Conservation (phyloP, 2,329 filamentous ascomycete species). For the Cercospora sp. region DNA sequence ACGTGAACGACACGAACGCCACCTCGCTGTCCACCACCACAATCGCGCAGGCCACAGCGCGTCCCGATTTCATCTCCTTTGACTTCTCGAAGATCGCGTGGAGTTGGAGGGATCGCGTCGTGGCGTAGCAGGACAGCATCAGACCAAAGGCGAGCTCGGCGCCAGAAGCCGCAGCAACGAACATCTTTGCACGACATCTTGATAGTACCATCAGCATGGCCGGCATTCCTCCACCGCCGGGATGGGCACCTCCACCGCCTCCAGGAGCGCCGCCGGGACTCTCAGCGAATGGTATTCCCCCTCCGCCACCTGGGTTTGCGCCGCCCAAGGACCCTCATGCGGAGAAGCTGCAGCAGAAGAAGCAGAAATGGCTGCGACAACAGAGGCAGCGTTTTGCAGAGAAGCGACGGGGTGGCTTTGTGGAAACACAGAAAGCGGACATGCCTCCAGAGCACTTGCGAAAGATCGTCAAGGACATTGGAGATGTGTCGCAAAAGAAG, state of each 20-base stretch:
- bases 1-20: constrained; percentile 14
- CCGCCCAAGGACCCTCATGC: constrained; percentile 78
- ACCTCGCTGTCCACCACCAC: constrained; percentile 20
- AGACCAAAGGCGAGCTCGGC: constrained; percentile 27
- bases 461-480: constrained; percentile 98
- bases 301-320: constrained; percentile 82
- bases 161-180: constrained; percentile 30
- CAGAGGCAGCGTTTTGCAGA: constrained; percentile 94
- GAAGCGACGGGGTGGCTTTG: constrained; percentile 93
- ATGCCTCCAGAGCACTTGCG: constrained; percentile 98
- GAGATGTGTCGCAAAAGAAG: constrained; percentile 98
- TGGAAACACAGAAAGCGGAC: constrained; percentile 97
- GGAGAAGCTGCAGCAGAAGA: constrained; percentile 97
- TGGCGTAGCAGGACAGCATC: constrained; percentile 3
- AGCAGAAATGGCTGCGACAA: constrained; percentile 93
- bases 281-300: constrained; percentile 48
- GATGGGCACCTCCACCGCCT: constrained; percentile 56
- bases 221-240: constrained; percentile 66
- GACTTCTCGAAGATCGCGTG: neutral
- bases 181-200: constrained; percentile 14
- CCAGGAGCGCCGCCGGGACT: constrained; percentile 53
- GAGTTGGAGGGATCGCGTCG: neutral
- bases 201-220: constrained; percentile 48
- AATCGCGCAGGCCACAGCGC: constrained; percentile 38
- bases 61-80: constrained; percentile 10